Conservation (phyloP, 441 rosid genomes). For the Aquilaria agallochum region DNA sequence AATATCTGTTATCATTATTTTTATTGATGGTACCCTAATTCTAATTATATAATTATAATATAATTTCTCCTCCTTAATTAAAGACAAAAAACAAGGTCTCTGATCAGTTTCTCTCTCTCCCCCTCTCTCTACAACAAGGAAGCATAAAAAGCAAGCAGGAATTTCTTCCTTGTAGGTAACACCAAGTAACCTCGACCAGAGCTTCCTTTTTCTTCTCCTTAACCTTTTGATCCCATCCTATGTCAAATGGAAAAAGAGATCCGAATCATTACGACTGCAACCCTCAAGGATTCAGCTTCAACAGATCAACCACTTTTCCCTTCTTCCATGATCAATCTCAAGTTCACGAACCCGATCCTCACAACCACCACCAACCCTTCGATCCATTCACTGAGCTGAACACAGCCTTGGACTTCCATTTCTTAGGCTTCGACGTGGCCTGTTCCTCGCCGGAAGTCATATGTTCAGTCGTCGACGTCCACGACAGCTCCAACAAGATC, state of each 20-base stretch:
- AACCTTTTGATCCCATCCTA: constrained; percentile 13
- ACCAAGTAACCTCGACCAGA: no score
- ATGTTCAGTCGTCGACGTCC: constrained; percentile 25
- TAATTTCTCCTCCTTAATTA: no score
- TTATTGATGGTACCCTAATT: no score
- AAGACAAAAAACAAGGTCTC: no score
- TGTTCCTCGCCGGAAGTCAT: constrained; percentile 58
- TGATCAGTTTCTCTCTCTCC: not conserved
- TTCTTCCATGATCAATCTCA: constrained; percentile 16
- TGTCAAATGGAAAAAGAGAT: constrained; percentile 45
- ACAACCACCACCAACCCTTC: constrained; percentile 22
- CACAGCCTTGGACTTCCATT: constrained; percentile 35
- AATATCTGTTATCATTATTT: no score
- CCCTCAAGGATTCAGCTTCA: constrained; percentile 31
- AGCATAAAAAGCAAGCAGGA: constrained; percentile 18
- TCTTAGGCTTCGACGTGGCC: constrained; percentile 51
- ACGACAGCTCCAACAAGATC: constrained; percentile 16
- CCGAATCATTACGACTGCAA: constrained; percentile 36
- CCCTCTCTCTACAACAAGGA: constrained; percentile 19
- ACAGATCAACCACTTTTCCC: constrained; percentile 21
- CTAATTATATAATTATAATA: no score
- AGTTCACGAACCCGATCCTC: constrained; percentile 17
- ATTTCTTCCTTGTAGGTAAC: constrained; percentile 11
- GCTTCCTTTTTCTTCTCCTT: constrained; percentile 15
- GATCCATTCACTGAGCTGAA: constrained; percentile 23